phyloP scores from a whole-genome alignment of 495 filamentous ascomycete genomes.

The Penicillium pulvis region DNA sequence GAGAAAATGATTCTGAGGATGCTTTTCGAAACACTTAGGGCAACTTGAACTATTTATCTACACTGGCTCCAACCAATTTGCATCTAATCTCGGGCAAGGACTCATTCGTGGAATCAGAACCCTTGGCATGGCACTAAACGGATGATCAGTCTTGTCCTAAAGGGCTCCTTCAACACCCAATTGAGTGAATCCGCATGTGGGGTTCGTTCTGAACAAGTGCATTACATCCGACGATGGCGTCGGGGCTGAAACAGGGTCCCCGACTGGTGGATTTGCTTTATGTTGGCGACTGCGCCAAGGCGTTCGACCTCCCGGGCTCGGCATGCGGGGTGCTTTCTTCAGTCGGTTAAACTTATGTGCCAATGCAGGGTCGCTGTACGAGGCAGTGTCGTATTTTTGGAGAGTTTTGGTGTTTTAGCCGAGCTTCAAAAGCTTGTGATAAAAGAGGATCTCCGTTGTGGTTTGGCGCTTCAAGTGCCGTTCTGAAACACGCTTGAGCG shows the following conservation, averaged over 20 bases:
- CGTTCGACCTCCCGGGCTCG: background rate
- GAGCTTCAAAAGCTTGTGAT: background rate
- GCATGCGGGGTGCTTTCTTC: background rate
- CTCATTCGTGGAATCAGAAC: constrained; percentile 8
- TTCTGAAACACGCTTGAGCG: background rate
- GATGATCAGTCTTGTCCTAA: background rate
- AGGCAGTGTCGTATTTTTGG: background rate
- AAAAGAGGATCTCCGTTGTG: too few species aligned
- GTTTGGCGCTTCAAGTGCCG: too few species aligned
- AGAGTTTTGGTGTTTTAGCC: background rate
- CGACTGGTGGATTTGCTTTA: constrained; percentile 4
- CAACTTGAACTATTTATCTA: background rate
- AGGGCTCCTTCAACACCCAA: background rate
- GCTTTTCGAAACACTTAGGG: too few species aligned
- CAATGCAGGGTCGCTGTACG: background rate
- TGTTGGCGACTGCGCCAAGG: background rate
- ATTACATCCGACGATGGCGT: background rate
- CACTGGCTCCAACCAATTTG: background rate
- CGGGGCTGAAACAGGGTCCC: background rate
- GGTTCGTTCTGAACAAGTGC: background rate
- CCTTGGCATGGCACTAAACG: background rate
- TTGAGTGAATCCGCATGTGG: constrained; percentile 7
- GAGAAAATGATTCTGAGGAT: background rate
- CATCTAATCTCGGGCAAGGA: background rate
- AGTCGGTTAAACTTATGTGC: background rate